Evolutionary conservation across 2,329 filamentous ascomycete genomes (phyloP).

Genomic region (Sporothrix euskadiensis): DNA sequence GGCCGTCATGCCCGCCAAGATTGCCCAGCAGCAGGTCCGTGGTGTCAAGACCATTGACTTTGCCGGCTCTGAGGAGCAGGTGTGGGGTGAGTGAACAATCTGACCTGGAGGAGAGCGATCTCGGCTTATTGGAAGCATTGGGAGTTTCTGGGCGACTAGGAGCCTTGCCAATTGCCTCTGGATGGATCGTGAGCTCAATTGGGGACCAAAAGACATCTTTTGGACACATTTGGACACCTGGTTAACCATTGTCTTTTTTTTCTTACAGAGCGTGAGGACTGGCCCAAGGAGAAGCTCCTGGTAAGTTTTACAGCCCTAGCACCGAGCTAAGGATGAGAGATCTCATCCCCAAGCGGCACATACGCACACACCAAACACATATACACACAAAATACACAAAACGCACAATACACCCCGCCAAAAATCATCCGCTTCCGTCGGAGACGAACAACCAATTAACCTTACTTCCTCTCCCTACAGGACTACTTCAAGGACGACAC

Average conservation of each 20-base stretch:
- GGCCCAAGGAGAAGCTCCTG: constrained; percentile 97
- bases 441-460: not conserved
- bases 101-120: too few relatives aligned
- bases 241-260: constrained; percentile 5
- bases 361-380: too few relatives aligned
- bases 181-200: not conserved
- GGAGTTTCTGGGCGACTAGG: not conserved
- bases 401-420: not conserved
- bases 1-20: constrained; percentile 36
- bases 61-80: constrained; percentile 89
- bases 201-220: not conserved
- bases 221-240: not conserved
- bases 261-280: constrained; percentile 84
- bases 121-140: not conserved
- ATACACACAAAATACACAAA: not conserved
- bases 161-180: not conserved
- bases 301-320: constrained; percentile 56
- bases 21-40: constrained; percentile 65
- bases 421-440: not conserved
- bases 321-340: constrained; percentile 1
- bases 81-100: constrained; percentile 68
- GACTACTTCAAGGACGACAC: constrained; percentile 99
- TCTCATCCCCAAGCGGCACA: not conserved
- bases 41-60: constrained; percentile 99
- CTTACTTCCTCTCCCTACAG: constrained; percentile 46